Evolutionary conservation across 1,139 yeast species (phyloP).

Genomic region (Ogataea hybrid): DNA sequence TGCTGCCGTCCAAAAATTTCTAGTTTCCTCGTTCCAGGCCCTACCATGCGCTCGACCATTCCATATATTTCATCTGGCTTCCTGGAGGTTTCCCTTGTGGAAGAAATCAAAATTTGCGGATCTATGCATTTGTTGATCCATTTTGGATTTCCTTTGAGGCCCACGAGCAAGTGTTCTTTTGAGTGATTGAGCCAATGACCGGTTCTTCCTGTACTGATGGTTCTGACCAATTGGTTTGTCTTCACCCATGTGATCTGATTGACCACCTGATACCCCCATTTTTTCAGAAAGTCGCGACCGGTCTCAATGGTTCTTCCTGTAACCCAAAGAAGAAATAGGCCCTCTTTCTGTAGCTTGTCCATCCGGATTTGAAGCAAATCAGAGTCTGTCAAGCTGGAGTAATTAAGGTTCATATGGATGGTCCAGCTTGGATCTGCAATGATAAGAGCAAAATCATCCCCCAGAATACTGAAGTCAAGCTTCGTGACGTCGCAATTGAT

Average conservation of each 20-base stretch:
- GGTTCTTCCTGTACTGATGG: conserved; percentile 92
- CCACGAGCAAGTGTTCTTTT: conserved; percentile 85
- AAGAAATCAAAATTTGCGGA: conserved; percentile 73
- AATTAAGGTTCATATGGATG: conserved; percentile 77
- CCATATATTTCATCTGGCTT: conserved; percentile 90
- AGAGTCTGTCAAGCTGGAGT: conserved; percentile 72
- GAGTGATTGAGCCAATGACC: conserved; percentile 98
- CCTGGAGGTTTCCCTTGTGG: conserved; percentile 83
- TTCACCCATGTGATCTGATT: conserved; percentile 92
- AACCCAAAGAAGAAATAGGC: conserved; percentile 84
- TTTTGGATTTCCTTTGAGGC: conserved; percentile 69
- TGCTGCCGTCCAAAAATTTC: conserved; percentile 89
- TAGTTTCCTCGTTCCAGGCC: conserved; percentile 68
- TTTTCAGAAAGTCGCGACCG: conserved; percentile 70
- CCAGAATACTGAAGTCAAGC: conserved; percentile 66
- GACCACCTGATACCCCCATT: conserved; percentile 78
- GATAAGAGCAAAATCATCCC: conserved; percentile 76
- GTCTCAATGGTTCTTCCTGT: conserved; percentile 91
- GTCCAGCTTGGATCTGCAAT: conserved; percentile 94
- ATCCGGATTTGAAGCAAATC: conserved; percentile 69
- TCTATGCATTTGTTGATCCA: conserved; percentile 72
- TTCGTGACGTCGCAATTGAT: conserved; percentile 78
- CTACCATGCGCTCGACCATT: conserved; percentile 82
- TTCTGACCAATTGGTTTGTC: conserved; percentile 79
- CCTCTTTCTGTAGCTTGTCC: conserved; percentile 73